These are phyloP conservation scores for Calendula officinalis DNA, from an alignment of 129 eudicot species.

Conservation along the genomic window DNA sequence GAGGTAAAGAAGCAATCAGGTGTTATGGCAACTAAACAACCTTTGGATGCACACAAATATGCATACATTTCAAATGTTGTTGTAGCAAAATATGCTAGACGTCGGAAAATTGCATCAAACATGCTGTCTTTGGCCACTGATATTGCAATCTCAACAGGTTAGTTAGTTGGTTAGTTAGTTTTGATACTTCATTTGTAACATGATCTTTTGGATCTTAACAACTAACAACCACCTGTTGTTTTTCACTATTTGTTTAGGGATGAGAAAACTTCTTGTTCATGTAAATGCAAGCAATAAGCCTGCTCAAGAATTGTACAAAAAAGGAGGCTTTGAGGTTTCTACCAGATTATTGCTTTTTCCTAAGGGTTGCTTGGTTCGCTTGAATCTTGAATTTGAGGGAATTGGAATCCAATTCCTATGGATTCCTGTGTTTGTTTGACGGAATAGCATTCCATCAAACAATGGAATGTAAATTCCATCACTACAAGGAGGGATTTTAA, in stretches of 20 bases:
- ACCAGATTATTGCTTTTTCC: background rate
- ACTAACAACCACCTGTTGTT: background rate
- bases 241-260: constrained; percentile 40
- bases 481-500: no score
- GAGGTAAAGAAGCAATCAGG: constrained; percentile 52
- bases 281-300: constrained; percentile 71
- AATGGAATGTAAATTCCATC: no score
- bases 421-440: no score
- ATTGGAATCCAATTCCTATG: no score
- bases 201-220: constrained; percentile 1
- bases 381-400: no score
- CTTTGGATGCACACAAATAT: constrained; percentile 63
- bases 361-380: no score
- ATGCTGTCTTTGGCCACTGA: constrained; percentile 64
- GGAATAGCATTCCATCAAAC: no score
- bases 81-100: constrained; percentile 83
- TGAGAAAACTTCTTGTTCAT: constrained; percentile 79
- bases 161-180: background rate
- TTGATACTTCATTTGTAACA: constrained; percentile 10
- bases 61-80: constrained; percentile 82
- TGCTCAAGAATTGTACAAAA: constrained; percentile 68
- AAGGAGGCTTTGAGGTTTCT: constrained; percentile 67
- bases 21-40: constrained; percentile 59
- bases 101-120: constrained; percentile 76
- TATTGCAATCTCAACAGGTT: constrained; percentile 58